Evolutionary conservation across 1,139 yeast species (phyloP).

Genomic region (Lodderomyces elongisporus): DNA sequence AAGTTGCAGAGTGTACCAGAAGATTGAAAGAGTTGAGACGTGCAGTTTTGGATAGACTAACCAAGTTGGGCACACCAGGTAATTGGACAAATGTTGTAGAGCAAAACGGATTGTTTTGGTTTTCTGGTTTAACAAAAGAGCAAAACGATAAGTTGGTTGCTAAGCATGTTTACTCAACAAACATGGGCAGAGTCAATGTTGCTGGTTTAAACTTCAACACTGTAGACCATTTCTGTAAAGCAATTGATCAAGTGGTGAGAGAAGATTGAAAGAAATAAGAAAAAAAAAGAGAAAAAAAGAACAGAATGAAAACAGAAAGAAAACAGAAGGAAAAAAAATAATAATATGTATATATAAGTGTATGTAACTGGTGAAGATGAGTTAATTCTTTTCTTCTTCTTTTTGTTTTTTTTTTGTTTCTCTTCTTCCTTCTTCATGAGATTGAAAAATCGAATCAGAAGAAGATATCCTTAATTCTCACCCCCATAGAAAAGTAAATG

Average conservation of each 20-base stretch:
- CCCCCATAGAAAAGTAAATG: no score
- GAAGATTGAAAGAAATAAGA: background rate
- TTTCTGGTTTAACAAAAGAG: constrained; percentile 30
- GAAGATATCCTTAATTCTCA: no score
- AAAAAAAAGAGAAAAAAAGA: background rate
- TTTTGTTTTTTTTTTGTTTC: no score
- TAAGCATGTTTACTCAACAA: constrained; percentile 32
- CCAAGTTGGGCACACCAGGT: constrained; percentile 35
- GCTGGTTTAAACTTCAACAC: constrained; percentile 39
- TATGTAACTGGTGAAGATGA: no score
- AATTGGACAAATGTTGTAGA: constrained; percentile 34
- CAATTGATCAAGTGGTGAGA: constrained; percentile 39
- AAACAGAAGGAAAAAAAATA: no score
- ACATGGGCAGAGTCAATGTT: constrained; percentile 38
- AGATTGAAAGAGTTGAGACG: constrained; percentile 29
- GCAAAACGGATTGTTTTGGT: constrained; percentile 44
- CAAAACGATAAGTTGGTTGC: constrained; percentile 29
- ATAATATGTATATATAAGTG: no score
- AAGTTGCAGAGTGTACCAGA: constrained; percentile 24
- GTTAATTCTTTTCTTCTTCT: no score
- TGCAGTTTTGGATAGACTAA: constrained; percentile 23
- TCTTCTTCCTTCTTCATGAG: no score
- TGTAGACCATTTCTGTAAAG: constrained; percentile 30
- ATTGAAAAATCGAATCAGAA: no score
- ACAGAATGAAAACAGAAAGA: background rate